Evolutionary conservation across 352 stramenopile genomes (phyloP), one percentile per base, ranked within the genome.

Genomic region (Elongisporangium anandrum): DNA sequence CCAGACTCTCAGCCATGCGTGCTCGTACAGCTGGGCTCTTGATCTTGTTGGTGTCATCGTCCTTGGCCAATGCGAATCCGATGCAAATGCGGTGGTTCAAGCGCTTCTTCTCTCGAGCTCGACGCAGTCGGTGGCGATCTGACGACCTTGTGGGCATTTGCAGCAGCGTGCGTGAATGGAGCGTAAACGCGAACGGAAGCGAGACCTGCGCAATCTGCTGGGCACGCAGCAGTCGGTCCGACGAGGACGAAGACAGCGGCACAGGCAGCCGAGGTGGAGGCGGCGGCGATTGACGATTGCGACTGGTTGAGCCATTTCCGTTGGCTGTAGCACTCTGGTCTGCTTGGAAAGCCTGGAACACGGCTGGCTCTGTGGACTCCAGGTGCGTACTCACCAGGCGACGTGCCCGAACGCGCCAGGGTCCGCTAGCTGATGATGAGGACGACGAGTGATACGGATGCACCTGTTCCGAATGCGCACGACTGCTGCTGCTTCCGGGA

Each of bases 21-120:
- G 49, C 47, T 57, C n/a, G 26, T 51, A 6, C 16, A 39, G 29
- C 57, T 68, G 29, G 47, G 58, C 12, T 53, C 51, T 3, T 60
- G 21, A 22, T 59, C 48, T 17, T 50, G 50, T 3, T 55, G 48
- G 50, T 17, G 19, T 54, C 45, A 19, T 55, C 55, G 6, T 75
- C 66, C 16, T 68, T 56, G 7, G 75, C 73, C 22, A 87, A 49
- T 6, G 75, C 16, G 63, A 89, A 89, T 0, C 79, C 79, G 2
- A 89, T 60, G 2, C 66, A 68, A 3, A 89, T 57, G 62, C 72
- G 69, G 45, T 87, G 78, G 34, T 70, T 70, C 7, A 74, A 82
- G 2, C 69, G 68, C 51, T 70, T 72, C 34, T 60, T 68, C 22
- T 77, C 72, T 23, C 50, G 57, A 53, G 50, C 63, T 17, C 66